Base-by-base conservation (phyloP, 768 basidiomycete genomes). In the Psilocybe sp. region DNA sequence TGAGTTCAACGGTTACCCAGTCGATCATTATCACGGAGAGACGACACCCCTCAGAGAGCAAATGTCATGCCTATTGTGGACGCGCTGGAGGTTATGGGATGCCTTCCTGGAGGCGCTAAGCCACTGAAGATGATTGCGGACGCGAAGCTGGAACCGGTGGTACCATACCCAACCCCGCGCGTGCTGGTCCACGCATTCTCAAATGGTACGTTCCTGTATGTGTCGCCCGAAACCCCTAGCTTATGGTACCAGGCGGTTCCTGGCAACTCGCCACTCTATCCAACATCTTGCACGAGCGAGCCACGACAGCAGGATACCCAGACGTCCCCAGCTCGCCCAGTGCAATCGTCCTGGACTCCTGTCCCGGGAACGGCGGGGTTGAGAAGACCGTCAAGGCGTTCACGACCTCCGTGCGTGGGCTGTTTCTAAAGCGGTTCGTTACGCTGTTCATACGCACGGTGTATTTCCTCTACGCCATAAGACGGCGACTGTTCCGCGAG, bases 111-210 rank as follows among this genome's bases (percentile, higher is more conserved):
- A 15, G 49, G 14, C 13, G 40, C 40, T 11, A 48, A 43, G 12
- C 43, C 41, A 11, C 32, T 55, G 8, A 44, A 37, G 36, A 36
- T 47, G 16, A 19, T 48, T 2, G n/a, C 20, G 10, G 40, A 31
- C 7, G 46, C 46, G 7, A 13, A 33, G 1, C 43, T 60, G 15
- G 48, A 54, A 16, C 43, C 51, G 45, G 9, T 51, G 34, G 15
- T 44, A 7, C 35, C 43, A 37, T 19, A 40, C 46, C 47, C 55
- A 13, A 38, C 50, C 8, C 69, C 69, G 31, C 65, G 72, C 14
- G 61, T 79, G 14, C 60, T 80, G 12, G 63, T 74, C 1, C 78
- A 80, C 41, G 57, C 65, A 10, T 80, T 80, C 51, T 79, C 77
- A 0, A 78, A 79, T 36, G 78, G 77, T 75, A 49, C 38, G 58